Conservation (phyloP, 2,329 filamentous ascomycete genomes). For the Penicillium digitatum region DNA sequence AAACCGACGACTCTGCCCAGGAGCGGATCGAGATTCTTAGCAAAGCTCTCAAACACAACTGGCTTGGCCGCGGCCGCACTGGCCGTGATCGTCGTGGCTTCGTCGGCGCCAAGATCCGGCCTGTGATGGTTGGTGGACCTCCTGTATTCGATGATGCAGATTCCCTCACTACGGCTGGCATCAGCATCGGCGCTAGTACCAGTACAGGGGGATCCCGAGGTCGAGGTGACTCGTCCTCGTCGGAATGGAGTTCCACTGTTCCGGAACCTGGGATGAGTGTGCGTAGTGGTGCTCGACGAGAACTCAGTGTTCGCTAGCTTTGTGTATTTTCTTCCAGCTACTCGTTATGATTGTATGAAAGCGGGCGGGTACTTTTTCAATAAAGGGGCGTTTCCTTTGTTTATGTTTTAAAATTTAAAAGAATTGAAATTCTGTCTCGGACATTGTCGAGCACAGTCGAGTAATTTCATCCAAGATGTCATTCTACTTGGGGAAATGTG, state of each 20-base stretch:
- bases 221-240: conserved; percentile 23
- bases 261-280: conserved; percentile 19
- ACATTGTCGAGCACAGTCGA: not conserved
- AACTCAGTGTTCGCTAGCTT: conserved; percentile 30
- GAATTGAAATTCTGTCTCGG: not conserved
- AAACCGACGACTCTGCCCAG: conserved; percentile 67
- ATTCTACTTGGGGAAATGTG: not conserved
- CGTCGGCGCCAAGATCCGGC: conserved; percentile 62
- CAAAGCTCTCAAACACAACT: conserved; percentile 89
- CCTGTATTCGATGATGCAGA: conserved; percentile 27
- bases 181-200: conserved; percentile 24
- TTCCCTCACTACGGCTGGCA: conserved; percentile 22
- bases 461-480: not conserved
- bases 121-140: conserved; percentile 28
- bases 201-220: conserved; percentile 20
- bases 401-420: not conserved
- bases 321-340: conserved; percentile 7
- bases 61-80: conserved; percentile 84
- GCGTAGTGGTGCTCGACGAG: conserved; percentile 24
- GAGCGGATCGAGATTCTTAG: conserved; percentile 77
- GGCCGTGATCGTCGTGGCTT: conserved; percentile 86
- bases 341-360: conserved; percentile 13
- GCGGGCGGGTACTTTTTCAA: not conserved
- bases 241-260: conserved; percentile 20
- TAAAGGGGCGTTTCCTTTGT: conserved; percentile 1